Base-by-base conservation (phyloP, 2,329 filamentous ascomycete species). In the Arthrobotrys megalospora region DNA sequence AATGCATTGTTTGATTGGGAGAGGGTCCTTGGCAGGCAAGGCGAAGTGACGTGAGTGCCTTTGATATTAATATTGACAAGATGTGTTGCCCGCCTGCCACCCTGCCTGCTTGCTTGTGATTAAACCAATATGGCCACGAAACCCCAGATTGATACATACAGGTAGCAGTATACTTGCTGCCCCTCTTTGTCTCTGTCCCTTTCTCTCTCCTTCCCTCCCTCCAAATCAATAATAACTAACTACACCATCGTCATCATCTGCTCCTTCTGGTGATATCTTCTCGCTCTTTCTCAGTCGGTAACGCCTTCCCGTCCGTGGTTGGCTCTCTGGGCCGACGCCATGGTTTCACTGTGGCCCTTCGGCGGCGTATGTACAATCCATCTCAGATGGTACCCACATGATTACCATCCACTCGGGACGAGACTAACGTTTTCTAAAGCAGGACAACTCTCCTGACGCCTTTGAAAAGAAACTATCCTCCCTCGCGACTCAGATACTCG, bases 391-490 rank as follows among this genome's bases (percentile, higher is more conserved):
- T 36, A 53, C 16, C 28, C 14, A 53, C 50, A 34, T 36, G 28
- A 43, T 16, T 12, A 16, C n/a, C n/a, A 16, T 47, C 24, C 16
- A 32, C 43, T 66, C 43, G n/a, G 32, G 36, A 36, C 24, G 64
- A 55, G 24, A 43, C 50, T 41, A 12, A 28, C 28, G 11, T 38
- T 43, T 36, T n/a, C 63, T 8, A 41, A 82, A 97, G 93, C 89
- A 93, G 83, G 89, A 91, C 84, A 92, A 89, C 83, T 97, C 94
- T 80, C 92, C 96, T 28, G 94, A 94, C 64, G 93, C 91, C 3
- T 99, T 98, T 83, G 96, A 99, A 86, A 97, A 94, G 87, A 90
- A 91, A 1, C 90, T 99, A 34, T 93, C 93, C 8, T 88, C 90
- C 24, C 89, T 99, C 53, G 92, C 94, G 10, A 87, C 87, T 65